Evolutionary conservation across 2,329 filamentous ascomycete genomes (phyloP).

Genomic region (Ophioceras dolichostomum): DNA sequence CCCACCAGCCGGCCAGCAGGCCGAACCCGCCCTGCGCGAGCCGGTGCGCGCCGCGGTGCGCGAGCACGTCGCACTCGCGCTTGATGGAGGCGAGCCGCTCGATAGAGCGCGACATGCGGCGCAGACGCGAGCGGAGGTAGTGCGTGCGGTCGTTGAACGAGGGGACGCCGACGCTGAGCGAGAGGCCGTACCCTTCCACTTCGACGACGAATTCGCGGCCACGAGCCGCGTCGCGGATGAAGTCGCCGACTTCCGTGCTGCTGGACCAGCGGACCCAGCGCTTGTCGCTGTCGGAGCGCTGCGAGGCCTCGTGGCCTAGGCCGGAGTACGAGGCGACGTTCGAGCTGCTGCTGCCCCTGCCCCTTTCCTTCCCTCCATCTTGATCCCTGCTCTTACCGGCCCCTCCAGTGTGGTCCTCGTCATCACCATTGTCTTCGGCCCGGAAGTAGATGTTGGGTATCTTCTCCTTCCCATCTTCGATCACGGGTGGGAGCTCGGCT

Average conservation of each 20-base stretch:
- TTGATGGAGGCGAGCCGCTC: conserved; percentile 62
- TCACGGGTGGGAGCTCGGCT: conserved; percentile 64
- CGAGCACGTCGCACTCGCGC: conserved; percentile 66
- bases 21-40: conserved; percentile 72
- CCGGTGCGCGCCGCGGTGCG: conserved; percentile 64
- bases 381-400: conserved; percentile 14
- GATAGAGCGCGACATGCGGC: conserved; percentile 59
- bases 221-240: conserved; percentile 78
- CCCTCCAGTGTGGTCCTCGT: conserved; percentile 36
- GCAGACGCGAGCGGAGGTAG: conserved; percentile 66
- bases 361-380: conserved; percentile 14
- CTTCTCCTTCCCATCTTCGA: conserved; percentile 52
- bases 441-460: conserved; percentile 67
- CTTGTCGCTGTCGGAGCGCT: conserved; percentile 28
- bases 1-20: conserved; percentile 68
- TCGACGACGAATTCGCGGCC: conserved; percentile 76
- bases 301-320: conserved; percentile 45
- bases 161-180: conserved; percentile 70
- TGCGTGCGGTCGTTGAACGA: conserved; percentile 86
- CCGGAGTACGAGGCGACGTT: conserved; percentile 60
- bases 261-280: conserved; percentile 80
- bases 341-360: conserved; percentile 10
- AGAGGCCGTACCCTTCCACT: conserved; percentile 54
- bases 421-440: conserved; percentile 50
- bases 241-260: conserved; percentile 85